Evolutionary conservation across 169 alveolate genomes (phyloP).

Genomic region (Pseudocohnilembus persalinus): DNA sequence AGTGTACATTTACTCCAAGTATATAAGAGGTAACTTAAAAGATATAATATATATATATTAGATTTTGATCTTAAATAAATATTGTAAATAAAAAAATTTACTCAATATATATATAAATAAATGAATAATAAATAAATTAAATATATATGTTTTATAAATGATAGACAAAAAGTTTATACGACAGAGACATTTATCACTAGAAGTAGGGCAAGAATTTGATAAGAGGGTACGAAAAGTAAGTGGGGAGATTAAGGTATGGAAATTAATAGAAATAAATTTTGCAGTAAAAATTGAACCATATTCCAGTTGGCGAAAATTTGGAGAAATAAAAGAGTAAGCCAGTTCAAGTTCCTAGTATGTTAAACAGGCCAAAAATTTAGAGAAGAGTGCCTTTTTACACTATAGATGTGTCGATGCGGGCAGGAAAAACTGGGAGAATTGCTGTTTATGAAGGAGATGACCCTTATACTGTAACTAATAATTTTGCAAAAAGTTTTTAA

Average conservation of each 20-base stretch:
- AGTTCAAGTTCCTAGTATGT: neutral
- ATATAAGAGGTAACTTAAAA: neutral
- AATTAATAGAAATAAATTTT: neutral
- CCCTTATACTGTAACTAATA: neutral
- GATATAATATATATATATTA: too few relatives aligned
- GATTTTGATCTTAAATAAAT: too few relatives aligned
- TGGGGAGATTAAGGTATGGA: neutral
- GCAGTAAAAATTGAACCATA: neutral
- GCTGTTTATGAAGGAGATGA: neutral
- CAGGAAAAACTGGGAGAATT: neutral
- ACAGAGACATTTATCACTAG: neutral
- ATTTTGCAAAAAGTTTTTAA: neutral
- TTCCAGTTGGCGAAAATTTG: neutral
- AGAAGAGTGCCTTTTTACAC: neutral
- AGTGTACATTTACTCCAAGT: neutral
- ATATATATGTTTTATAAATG: too few relatives aligned
- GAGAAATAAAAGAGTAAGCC: neutral
- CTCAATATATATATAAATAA: too few relatives aligned
- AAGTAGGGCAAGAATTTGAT: neutral
- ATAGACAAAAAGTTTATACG: neutral
- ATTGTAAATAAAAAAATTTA: too few relatives aligned
- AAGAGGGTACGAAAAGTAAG: neutral
- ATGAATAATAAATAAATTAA: too few relatives aligned
- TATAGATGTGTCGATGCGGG: neutral
- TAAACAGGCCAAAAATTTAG: neutral